These are phyloP conservation scores for Agaricus blazei DNA, from an alignment of 768 basidiomycete genomes.

Conservation along the genomic window DNA sequence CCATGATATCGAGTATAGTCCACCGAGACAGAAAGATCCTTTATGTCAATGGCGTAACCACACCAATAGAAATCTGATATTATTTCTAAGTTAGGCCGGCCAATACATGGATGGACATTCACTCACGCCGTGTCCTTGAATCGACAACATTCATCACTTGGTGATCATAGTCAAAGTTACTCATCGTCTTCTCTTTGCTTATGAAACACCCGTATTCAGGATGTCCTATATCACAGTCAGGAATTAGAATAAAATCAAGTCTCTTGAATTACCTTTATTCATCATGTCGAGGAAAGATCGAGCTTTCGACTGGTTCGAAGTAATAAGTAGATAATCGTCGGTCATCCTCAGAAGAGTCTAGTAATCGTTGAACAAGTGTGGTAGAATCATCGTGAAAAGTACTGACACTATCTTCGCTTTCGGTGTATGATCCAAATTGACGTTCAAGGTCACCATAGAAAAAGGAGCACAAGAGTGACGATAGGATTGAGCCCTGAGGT, in stretches of 20 bases:
- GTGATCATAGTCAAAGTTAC: slow-evolving; percentile 72
- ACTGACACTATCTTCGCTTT: slow-evolving; percentile 61
- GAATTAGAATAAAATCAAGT: neutral
- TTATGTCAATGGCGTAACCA: slow-evolving; percentile 75
- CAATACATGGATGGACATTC: neutral
- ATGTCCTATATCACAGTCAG: slow-evolving; percentile 48
- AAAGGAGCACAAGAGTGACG: slow-evolving; percentile 86
- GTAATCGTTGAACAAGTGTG: neutral
- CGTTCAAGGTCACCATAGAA: slow-evolving; percentile 92
- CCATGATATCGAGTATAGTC: slow-evolving; percentile 71
- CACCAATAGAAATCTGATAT: slow-evolving; percentile 88
- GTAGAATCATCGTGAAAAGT: neutral
- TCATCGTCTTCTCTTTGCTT: slow-evolving; percentile 81
- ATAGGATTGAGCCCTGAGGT: slow-evolving; percentile 97
- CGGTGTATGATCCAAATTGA: slow-evolving; percentile 44
- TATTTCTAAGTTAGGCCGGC: neutral
- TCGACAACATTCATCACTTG: slow-evolving; percentile 50
- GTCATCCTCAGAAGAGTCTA: slow-evolving; percentile 80
- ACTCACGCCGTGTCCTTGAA: slow-evolving; percentile 30
- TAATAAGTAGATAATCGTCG: slow-evolving; percentile 94
- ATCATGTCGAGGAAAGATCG: slow-evolving; percentile 68
- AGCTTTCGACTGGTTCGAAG: slow-evolving; percentile 59
- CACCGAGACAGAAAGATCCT: slow-evolving; percentile 67
- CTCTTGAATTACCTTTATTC: slow-evolving; percentile 48
- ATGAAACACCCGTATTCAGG: slow-evolving; percentile 94